These are phyloP conservation scores for Haplosporangium sp. DNA, from an alignment of 371 early-diverging fungal genomes.

Conservation along the genomic window DNA sequence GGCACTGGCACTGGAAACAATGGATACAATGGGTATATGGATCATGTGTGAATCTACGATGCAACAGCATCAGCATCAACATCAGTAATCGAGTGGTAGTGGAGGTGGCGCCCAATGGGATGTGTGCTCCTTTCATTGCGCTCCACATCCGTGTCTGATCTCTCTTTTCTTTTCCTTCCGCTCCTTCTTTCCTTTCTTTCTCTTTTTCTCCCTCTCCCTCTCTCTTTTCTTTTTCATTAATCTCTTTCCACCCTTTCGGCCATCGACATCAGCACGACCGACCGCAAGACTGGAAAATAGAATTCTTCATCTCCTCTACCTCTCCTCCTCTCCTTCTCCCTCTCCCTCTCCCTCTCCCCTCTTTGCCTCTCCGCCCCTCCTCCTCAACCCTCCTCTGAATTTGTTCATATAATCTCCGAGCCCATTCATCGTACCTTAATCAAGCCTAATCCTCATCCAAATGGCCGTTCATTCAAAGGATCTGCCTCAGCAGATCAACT, in stretches of 20 bases:
- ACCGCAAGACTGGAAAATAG: too few relatives aligned
- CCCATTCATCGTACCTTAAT: constrained; percentile 2
- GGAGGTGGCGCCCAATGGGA: too few relatives aligned
- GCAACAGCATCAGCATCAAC: too few relatives aligned
- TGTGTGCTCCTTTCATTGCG: too few relatives aligned
- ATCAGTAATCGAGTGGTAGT: too few relatives aligned
- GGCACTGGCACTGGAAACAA: too few relatives aligned
- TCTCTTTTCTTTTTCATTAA: not conserved
- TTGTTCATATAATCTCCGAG: too few relatives aligned
- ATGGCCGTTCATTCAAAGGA: constrained; percentile 55
- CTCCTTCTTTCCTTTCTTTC: constrained; percentile 1
- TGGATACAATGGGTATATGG: too few relatives aligned
- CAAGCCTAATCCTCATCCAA: not conserved
- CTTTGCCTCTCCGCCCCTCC: constrained; percentile 1
- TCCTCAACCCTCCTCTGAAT: too few relatives aligned
- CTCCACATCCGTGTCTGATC: not conserved
- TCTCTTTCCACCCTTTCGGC: constrained; percentile 2
- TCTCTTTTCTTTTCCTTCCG: not conserved
- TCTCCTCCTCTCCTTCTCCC: constrained; percentile 7
- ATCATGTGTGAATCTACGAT: too few relatives aligned
- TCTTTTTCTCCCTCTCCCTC: not conserved
- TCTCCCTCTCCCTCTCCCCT: constrained; percentile 1
- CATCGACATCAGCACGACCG: not conserved
- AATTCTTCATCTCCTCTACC: not conserved
- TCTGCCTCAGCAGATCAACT: constrained; percentile 55